Percentiles rank a stretch among this genome's conserved stretches.
These are phyloP conservation scores for Macrophomina phaseolina DNA, from an alignment of 2,329 filamentous ascomycete genomes.

Conservation along the genomic window DNA sequence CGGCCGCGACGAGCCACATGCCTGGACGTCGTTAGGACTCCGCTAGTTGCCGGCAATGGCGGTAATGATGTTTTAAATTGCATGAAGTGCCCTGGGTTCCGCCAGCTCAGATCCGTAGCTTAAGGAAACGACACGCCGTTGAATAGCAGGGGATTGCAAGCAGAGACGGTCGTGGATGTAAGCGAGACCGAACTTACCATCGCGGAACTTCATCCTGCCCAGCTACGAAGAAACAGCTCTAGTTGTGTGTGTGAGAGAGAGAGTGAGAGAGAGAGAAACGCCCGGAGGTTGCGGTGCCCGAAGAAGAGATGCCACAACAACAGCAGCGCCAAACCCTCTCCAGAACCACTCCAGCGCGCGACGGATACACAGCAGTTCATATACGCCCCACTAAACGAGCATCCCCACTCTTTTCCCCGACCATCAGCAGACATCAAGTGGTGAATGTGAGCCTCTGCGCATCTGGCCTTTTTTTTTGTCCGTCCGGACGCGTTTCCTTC, in stretches of 20 bases:
- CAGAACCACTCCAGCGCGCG: neutral
- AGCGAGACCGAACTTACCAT: constrained; percentile 49
- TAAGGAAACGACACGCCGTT: neutral
- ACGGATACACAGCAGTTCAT: neutral
- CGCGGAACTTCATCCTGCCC: constrained; percentile 63
- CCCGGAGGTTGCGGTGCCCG: no score
- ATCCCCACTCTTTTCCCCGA: neutral
- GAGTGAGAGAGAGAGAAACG: no score
- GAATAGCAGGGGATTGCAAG: neutral
- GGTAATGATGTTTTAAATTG: no score
- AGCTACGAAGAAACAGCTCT: neutral
- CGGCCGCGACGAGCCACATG: constrained; percentile 70
- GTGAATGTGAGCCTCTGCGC: neutral
- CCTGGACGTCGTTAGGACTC: constrained; percentile 36
- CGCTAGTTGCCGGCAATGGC: neutral
- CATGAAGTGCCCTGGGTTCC: constrained; percentile 24
- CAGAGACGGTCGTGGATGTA: neutral
- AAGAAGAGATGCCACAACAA: neutral
- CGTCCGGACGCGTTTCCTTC: neutral
- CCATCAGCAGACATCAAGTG: neutral
- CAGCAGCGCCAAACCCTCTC: neutral
- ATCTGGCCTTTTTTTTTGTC: neutral
- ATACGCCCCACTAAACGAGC: neutral
- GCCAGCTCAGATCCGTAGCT: neutral
- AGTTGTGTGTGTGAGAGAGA: no score